Evolutionary conservation across 2,329 filamentous ascomycete species (phyloP).

Genomic region (Cladosporium sp.): DNA sequence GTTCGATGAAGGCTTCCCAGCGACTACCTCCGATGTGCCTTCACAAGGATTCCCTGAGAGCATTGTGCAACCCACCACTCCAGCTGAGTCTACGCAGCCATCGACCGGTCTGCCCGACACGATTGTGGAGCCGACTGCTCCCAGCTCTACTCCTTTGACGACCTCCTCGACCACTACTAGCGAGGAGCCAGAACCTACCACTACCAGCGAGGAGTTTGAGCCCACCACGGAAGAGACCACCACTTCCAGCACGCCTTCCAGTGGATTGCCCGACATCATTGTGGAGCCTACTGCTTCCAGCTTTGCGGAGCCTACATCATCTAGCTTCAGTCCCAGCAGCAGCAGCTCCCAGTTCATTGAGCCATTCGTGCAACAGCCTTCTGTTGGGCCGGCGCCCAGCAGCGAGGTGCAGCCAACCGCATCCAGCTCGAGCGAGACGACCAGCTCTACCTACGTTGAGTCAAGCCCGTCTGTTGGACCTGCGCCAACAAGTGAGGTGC

Average conservation of each 20-base stretch:
- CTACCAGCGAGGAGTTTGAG: background rate
- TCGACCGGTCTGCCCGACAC: conserved; percentile 10
- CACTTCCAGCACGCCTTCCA: background rate
- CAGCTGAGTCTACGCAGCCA: background rate
- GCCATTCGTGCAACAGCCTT: background rate
- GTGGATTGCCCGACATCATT: background rate
- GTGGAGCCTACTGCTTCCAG: background rate
- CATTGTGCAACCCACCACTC: conserved; percentile 7
- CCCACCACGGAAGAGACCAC: background rate
- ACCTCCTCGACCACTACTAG: conserved; percentile 10
- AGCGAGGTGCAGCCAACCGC: conserved; percentile 3
- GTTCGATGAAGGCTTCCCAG: background rate
- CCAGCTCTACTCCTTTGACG: conserved; percentile 8
- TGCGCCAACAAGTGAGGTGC: background rate
- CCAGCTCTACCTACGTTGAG: background rate
- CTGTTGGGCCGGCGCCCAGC: background rate
- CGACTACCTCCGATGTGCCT: background rate
- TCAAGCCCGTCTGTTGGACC: background rate
- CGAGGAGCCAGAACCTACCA: background rate
- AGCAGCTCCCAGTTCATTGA: background rate
- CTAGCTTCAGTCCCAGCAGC: background rate
- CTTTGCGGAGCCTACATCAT: background rate
- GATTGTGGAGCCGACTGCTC: conserved; percentile 9
- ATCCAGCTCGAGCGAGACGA: background rate
- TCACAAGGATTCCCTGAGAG: background rate